These are phyloP conservation scores for Dendrobium officinale DNA, from an alignment of 106 monocot genomes.

Conservation along the genomic window DNA sequence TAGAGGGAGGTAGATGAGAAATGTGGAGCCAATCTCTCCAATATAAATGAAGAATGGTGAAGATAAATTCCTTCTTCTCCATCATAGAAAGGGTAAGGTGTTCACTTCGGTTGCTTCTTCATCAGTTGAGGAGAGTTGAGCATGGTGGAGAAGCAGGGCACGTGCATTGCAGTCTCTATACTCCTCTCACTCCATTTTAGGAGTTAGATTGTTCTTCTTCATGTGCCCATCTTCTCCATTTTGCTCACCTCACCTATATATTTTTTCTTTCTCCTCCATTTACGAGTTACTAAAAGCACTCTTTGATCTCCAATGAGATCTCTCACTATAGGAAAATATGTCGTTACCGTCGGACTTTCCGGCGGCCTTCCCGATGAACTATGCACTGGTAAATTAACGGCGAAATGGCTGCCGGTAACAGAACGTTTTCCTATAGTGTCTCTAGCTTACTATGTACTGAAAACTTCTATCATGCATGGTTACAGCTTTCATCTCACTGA, in stretches of 20 bases:
- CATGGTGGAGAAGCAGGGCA: slow-evolving; percentile 13
- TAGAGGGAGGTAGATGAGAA: no score
- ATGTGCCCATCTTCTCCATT: slow-evolving; percentile 13
- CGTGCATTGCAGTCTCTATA: slow-evolving; percentile 4
- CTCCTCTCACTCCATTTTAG: not conserved
- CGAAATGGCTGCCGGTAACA: no score
- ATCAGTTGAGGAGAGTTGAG: slow-evolving; percentile 2
- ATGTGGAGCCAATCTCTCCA: not conserved
- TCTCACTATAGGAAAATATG: no score
- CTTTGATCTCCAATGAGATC: no score
- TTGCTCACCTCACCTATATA: slow-evolving; percentile 2
- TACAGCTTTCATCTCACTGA: not conserved
- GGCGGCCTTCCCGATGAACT: no score
- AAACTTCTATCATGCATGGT: not conserved
- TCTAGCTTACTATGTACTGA: not conserved
- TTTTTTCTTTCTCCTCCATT: not conserved
- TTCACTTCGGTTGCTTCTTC: not conserved
- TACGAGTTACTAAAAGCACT: not conserved
- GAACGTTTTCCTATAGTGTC: no score
- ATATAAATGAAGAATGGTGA: not conserved
- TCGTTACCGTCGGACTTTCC: no score
- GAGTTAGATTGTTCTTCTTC: slow-evolving; percentile 6
- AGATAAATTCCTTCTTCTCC: no score
- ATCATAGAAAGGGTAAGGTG: no score
- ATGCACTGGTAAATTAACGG: no score